Base-by-base conservation (phyloP, 177 flowering plant genomes). In the Tripterygium wilfordii region DNA sequence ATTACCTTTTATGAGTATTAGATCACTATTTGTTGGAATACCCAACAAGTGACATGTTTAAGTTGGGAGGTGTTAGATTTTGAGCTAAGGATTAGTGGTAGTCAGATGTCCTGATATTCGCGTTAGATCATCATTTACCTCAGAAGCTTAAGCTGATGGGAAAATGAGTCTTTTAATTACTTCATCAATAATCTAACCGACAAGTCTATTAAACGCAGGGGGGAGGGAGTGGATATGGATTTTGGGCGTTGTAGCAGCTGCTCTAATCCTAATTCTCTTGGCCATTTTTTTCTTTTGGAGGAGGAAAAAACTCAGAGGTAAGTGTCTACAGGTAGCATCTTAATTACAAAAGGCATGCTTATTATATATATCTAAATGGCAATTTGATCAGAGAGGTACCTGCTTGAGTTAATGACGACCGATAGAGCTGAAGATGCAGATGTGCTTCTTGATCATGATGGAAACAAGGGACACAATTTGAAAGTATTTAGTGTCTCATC, bases 221-320 rank as follows among this genome's bases (percentile, higher is more conserved):
- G 15, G 12, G 18, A 21, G 19, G 31, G 5, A 43, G 6, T 43
- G 47, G 47, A 43, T 43, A 25, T 24, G 47, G 47, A 43, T 43
- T 43, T 12, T 22, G 5, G 9, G 12, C 26, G 5, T 31, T 13
- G 47, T 43, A 3, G 47, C 30, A 5, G 29, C 14, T 43, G 31
- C 30, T 19, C 24, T 20, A 2, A 41, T 41, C 14, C 4, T 41
- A 4, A 12, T 23, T 2, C 45, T 41, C n/a, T 5, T 39, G 27
- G 25, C n/a, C 14, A 17, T 41, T 15, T 23, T 41, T 26, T 21
- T 24, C 23, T 43, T 8, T 14, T 6, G 24, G 18, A 43, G 47
- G 16, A 19, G 47, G 18, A 24, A 19, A 43, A 43, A 31, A 43
- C 7, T 24, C 14, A 24, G 31, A 43, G 47, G 47, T 43, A 43